Conservation (phyloP, 176 grass and related monocot genomes). For the Pontederia crassipes region DNA sequence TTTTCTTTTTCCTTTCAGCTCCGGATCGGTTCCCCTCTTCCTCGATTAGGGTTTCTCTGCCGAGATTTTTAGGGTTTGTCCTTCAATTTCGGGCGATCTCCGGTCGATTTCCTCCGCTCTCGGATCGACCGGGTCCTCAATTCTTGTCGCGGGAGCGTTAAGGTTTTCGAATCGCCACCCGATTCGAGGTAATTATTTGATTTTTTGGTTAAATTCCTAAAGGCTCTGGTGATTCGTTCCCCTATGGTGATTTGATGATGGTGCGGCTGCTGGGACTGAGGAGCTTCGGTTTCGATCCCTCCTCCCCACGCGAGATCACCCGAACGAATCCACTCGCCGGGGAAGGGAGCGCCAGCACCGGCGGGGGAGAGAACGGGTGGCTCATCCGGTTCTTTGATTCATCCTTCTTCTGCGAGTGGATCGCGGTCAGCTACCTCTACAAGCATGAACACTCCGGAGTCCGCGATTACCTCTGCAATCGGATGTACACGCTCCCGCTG, state of each 20-base stretch:
- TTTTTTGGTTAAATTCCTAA: too few species aligned
- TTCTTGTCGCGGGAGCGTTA: too few species aligned
- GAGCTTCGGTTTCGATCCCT: constrained; percentile 63
- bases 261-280: constrained; percentile 80
- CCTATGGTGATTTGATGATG: constrained; percentile 36
- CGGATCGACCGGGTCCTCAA: too few species aligned
- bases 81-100: too few species aligned
- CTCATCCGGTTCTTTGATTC: constrained; percentile 97
- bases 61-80: too few species aligned
- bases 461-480: constrained; percentile 96
- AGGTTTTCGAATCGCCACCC: too few species aligned
- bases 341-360: constrained; percentile 56
- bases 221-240: too few species aligned
- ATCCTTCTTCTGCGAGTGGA: constrained; percentile 99
- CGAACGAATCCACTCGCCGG: constrained; percentile 26
- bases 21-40: too few species aligned
- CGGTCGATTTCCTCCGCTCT: too few species aligned
- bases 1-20: too few species aligned
- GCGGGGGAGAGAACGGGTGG: constrained; percentile 43
- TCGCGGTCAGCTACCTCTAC: constrained; percentile 99
- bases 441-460: constrained; percentile 91
- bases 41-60: too few species aligned
- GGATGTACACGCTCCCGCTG: constrained; percentile 95
- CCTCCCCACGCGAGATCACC: constrained; percentile 80
- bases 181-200: too few species aligned